Evolutionary conservation across 2,329 filamentous ascomycete genomes (phyloP).

Genomic region (Leptodontidium sp.): DNA sequence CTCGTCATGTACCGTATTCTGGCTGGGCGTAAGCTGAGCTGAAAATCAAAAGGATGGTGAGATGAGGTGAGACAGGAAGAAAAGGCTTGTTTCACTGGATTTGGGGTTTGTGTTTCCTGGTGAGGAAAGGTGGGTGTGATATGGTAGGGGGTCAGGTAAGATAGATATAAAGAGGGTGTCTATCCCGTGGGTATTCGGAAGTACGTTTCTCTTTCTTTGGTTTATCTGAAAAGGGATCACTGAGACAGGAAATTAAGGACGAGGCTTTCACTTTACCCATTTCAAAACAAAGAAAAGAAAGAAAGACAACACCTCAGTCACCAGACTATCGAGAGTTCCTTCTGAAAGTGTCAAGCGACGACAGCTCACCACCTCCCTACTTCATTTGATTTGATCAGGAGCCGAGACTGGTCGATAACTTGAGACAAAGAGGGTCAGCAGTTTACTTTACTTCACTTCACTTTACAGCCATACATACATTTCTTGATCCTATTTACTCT

Average conservation of each 20-base stretch:
- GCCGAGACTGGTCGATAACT: conserved; percentile 6
- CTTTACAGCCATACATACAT: background rate
- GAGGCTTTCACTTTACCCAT: background rate
- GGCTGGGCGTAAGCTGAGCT: conserved; percentile 12
- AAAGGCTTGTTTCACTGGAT: conserved; percentile 13
- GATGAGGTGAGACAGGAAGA: conserved; percentile 1
- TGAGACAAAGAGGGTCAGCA: conserved; percentile 14
- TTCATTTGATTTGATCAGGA: conserved; percentile 8
- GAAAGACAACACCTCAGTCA: background rate
- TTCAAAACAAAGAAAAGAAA: background rate
- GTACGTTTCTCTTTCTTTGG: background rate
- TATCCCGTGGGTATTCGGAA: background rate
- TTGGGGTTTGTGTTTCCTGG: background rate
- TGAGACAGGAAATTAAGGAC: background rate
- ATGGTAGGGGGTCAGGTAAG: too few species aligned
- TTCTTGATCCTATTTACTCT: background rate
- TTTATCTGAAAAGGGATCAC: too few species aligned
- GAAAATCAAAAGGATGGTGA: background rate
- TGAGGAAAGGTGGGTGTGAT: background rate
- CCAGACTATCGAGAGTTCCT: conserved; percentile 4
- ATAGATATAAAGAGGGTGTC: conserved; percentile 7
- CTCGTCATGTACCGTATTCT: background rate
- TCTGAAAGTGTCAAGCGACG: background rate
- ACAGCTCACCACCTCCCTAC: conserved; percentile 5
- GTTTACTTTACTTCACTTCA: background rate